Evolutionary conservation across 164 flowering plant genomes (phyloP).

Genomic region (Tinospora cordifolia): DNA sequence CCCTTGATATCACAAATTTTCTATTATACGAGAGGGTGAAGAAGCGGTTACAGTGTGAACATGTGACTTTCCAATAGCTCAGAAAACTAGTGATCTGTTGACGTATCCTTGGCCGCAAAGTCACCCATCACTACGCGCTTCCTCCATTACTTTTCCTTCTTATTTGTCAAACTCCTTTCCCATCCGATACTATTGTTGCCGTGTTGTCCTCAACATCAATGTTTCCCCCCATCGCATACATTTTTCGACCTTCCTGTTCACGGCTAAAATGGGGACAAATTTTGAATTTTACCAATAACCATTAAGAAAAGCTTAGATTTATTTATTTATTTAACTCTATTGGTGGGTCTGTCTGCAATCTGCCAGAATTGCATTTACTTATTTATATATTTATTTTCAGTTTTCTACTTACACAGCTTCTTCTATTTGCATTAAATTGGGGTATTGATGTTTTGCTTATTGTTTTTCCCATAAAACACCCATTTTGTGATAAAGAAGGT

Average conservation of each 20-base stretch:
- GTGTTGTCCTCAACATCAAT: not conserved
- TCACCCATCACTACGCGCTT: not conserved
- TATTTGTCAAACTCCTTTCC: too few relatives aligned
- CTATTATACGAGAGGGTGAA: not conserved
- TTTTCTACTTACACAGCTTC: not conserved
- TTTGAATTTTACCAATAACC: too few relatives aligned
- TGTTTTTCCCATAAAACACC: not conserved
- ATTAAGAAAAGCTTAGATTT: too few relatives aligned
- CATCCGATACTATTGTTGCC: not conserved
- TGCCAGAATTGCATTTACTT: too few relatives aligned
- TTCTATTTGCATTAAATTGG: not conserved
- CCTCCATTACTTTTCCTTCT: not conserved
- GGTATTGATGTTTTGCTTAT: not conserved
- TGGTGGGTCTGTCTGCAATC: too few relatives aligned
- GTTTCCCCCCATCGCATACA: not conserved
- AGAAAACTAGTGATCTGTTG: not conserved
- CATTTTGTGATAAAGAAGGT: not conserved
- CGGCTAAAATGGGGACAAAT: too few relatives aligned
- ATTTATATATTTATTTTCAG: too few relatives aligned
- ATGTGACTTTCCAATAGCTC: not conserved
- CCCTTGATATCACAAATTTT: not conserved
- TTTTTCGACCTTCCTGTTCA: too few relatives aligned
- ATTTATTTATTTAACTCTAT: too few relatives aligned
- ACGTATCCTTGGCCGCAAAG: not conserved
- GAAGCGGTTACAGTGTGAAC: not conserved